Percentiles rank a stretch among this genome's conserved stretches.
Conservation (phyloP, 305 asterid species). For the Fraxinus angustifolia region DNA sequence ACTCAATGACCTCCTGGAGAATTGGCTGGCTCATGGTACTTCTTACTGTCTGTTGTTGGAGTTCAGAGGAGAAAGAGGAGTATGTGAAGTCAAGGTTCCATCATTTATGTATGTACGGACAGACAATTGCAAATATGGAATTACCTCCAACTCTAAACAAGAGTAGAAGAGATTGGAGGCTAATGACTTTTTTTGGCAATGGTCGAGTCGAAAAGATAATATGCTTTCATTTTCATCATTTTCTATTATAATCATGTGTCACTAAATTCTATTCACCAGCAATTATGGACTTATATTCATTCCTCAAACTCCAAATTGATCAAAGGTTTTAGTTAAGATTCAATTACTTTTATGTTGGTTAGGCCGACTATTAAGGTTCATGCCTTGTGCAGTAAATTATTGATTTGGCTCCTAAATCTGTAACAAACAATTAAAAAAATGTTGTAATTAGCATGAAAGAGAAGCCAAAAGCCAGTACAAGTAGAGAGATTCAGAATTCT, state of each 20-base stretch:
- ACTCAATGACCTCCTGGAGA: too few species aligned
- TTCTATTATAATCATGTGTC: neutral
- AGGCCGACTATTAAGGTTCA: neutral
- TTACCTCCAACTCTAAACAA: neutral
- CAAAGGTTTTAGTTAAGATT: neutral
- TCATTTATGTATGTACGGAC: neutral
- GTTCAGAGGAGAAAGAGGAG: neutral
- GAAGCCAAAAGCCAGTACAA: neutral
- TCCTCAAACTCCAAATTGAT: neutral
- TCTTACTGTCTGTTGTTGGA: neutral
- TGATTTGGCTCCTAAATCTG: neutral
- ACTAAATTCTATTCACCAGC: neutral
- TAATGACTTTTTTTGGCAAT: neutral
- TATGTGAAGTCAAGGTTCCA: neutral
- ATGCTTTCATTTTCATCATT: neutral
- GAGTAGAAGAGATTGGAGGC: neutral
- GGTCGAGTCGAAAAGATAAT: neutral
- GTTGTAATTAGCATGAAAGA: neutral
- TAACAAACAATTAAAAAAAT: neutral
- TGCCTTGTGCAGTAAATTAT: neutral
- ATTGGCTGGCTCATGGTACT: neutral
- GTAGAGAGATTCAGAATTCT: neutral
- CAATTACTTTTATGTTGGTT: neutral
- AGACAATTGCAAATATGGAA: neutral
- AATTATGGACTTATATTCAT: neutral